Base-by-base conservation (phyloP, 2,329 filamentous ascomycete genomes). In the Penicillium expansum region DNA sequence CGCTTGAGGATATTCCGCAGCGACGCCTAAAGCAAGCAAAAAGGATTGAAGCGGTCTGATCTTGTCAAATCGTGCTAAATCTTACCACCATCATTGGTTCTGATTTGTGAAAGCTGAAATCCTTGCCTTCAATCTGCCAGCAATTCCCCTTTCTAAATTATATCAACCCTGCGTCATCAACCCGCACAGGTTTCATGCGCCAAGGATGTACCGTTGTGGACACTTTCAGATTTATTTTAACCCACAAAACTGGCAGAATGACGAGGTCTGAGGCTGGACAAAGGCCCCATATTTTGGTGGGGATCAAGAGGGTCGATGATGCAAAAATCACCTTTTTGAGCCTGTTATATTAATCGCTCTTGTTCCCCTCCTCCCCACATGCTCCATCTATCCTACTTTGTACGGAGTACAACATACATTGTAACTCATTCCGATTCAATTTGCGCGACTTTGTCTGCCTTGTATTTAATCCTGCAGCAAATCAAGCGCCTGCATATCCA, bases 291-390 rank as follows among this genome's bases (percentile, higher is more conserved):
- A 6, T 22, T 10, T 13, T 30, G 13, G 32, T 41, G 39, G 14
- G 29, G 49, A 29, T 32, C 14, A 29, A 14, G n/a, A 37, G 10
- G 29, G 29, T 39, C 53, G n/a, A 57, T 50, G 54, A 49, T 48
- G 45, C 41, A 43, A 43, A 43, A 27, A n/a, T n/a, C n/a, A 27
- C n/a, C 18, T 43, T 30, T 39, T 37, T 5, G 7, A 37, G 24
- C 14, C 48, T 44, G 39, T 24, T 64, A 62, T 63, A 64, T 66
- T 62, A 63, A 62, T 59, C 53, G 54, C 55, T 35, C 47, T 29
- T 14, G 29, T 10, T 16, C 29, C 24, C 45, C 38, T n/a, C 51
- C 44, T 29, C 33, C 30, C 57, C 57, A 39, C 35, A 49, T 35
- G 20, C 49, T 51, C 35, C 51, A 39, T 43, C 30, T 16, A 47